Evolutionary conservation across 1,139 yeast genomes (phyloP).

Genomic region (Blastobotrys elegans): DNA sequence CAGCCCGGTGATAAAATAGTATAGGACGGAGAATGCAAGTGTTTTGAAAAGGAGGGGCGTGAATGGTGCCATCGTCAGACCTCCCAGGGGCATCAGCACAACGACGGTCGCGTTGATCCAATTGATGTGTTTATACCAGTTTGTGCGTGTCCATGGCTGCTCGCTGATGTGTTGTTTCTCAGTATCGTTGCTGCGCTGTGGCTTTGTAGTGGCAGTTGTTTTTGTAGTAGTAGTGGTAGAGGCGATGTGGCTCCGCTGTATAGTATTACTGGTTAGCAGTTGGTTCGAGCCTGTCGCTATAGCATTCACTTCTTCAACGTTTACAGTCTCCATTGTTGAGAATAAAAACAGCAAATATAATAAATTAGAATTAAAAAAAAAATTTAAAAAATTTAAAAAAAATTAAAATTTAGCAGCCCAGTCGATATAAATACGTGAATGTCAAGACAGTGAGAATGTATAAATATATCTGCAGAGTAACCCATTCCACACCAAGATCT

Average conservation of each 20-base stretch:
- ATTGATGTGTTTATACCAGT: constrained; percentile 86
- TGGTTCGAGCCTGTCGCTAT: constrained; percentile 87
- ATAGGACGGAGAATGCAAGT: constrained; percentile 49
- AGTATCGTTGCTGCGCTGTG: constrained; percentile 14
- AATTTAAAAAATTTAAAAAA: too few species aligned
- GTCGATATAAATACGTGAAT: too few species aligned
- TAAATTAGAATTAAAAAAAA: background rate
- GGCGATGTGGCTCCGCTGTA: constrained; percentile 29
- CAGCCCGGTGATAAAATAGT: constrained; percentile 71
- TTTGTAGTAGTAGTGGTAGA: constrained; percentile 27
- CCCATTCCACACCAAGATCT: too few species aligned
- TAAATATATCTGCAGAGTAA: too few species aligned
- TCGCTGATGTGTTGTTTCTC: constrained; percentile 72
- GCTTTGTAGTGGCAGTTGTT: background rate
- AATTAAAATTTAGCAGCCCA: too few species aligned
- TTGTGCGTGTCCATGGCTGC: constrained; percentile 78
- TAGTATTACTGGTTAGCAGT: constrained; percentile 44
- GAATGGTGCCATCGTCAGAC: constrained; percentile 48
- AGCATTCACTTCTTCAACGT: constrained; percentile 71
- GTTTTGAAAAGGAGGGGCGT: constrained; percentile 63
- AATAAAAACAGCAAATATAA: background rate
- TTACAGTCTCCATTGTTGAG: constrained; percentile 39
- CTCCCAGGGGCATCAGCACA: constrained; percentile 61
- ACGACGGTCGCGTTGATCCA: constrained; percentile 89
- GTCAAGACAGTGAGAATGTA: too few species aligned